Conservation (phyloP, 148 eudicot species). For the Chenopodium album region DNA sequence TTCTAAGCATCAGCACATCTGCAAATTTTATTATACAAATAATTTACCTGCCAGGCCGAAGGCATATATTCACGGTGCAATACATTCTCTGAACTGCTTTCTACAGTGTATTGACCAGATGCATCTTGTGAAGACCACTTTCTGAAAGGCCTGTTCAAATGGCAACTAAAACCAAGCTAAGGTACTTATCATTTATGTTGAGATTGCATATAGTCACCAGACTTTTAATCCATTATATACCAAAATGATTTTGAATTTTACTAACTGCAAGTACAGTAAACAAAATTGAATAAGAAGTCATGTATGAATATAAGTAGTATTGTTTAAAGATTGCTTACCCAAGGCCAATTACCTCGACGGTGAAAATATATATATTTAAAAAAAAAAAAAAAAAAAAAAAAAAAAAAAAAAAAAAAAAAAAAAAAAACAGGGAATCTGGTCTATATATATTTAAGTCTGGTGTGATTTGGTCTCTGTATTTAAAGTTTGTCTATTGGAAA, state of each 20-base stretch:
- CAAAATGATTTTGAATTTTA: neutral
- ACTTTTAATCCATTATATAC: neutral
- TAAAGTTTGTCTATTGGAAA: neutral
- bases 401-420: no score
- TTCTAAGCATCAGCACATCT: neutral
- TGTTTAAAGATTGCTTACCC: neutral
- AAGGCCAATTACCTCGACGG: neutral
- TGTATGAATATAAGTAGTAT: neutral
- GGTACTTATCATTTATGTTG: neutral
- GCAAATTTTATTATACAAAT: neutral
- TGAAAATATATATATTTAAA: no score
- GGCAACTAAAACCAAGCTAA: neutral
- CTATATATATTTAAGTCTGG: no score
- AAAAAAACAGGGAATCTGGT: neutral
- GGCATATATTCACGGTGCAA: slow-evolving; percentile 83
- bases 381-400: no score
- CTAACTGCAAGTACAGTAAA: neutral
- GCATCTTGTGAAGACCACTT: slow-evolving; percentile 43
- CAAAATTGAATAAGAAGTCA: neutral
- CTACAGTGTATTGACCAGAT: slow-evolving; percentile 29
- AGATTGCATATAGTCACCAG: neutral
- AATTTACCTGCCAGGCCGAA: slow-evolving; percentile 76
- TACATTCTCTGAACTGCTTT: slow-evolving; percentile 33
- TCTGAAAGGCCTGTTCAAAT: slow-evolving; percentile 42
- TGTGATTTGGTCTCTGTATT: neutral